Conservation (phyloP, 768 basidiomycete genomes). For the Hygrocybe coccinea region DNA sequence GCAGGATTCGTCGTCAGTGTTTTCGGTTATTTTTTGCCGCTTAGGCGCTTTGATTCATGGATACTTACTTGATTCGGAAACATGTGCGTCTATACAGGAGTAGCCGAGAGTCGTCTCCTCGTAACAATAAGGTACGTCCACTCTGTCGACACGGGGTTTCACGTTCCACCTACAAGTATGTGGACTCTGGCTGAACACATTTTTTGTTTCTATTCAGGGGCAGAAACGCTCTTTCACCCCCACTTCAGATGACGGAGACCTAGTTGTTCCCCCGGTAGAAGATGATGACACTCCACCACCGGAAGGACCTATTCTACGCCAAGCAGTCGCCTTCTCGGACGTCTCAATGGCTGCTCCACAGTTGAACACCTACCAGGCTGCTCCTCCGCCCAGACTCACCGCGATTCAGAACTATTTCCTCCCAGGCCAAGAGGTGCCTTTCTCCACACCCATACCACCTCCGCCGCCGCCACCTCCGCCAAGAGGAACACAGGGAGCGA, state of each 20-base stretch:
- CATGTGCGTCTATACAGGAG: conserved; percentile 42
- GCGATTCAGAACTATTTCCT: conserved; percentile 37
- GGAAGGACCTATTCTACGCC: conserved; percentile 50
- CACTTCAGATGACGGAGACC: conserved; percentile 46
- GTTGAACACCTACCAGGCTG: conserved; percentile 42
- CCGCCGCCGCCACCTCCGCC: conserved; percentile 16
- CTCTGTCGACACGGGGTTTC: neutral
- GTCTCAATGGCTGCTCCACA: conserved; percentile 26
- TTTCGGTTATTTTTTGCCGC: neutral
- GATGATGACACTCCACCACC: conserved; percentile 49
- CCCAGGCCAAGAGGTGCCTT: conserved; percentile 47
- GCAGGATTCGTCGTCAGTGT: conserved; percentile 36
- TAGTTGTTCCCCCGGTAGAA: conserved; percentile 34
- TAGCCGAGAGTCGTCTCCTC: conserved; percentile 54
- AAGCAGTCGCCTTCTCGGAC: conserved; percentile 52
- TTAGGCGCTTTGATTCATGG: neutral
- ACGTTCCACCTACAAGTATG: neutral
- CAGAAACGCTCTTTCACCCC: conserved; percentile 51
- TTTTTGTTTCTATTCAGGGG: conserved; percentile 25
- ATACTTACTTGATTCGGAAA: neutral
- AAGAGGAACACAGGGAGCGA: conserved; percentile 15
- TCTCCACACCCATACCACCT: conserved; percentile 13
- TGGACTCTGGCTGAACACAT: neutral
- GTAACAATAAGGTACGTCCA: conserved; percentile 32
- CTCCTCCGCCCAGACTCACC: conserved; percentile 19